These are phyloP conservation scores for Actinidia arguta DNA, from an alignment of 179 eudicot genomes.

Conservation along the genomic window DNA sequence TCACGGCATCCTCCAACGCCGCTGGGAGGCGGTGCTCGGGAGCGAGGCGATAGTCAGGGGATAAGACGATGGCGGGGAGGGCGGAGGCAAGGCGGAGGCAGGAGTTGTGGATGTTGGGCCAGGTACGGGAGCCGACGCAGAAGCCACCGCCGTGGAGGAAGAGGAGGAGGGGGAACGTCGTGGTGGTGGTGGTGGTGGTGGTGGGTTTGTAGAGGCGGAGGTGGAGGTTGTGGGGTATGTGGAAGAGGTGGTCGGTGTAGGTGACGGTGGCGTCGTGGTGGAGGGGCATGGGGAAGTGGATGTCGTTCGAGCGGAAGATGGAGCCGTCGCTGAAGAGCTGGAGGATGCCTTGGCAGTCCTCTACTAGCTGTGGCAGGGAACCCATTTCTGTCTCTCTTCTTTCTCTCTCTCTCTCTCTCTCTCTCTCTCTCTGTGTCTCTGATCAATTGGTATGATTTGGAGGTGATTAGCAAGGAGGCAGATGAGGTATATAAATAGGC, in stretches of 20 bases:
- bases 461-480: not conserved
- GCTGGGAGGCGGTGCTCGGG: conserved; percentile 86
- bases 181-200: not conserved
- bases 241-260: conserved; percentile 59
- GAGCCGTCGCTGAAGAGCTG: conserved; percentile 66
- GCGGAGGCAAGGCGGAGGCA: conserved; percentile 60
- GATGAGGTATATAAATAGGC: conserved; percentile 5
- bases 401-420: conserved; percentile 10
- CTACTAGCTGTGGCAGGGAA: conserved; percentile 49
- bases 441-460: not conserved
- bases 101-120: conserved; percentile 60
- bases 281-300: conserved; percentile 26
- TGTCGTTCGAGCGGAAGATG: conserved; percentile 36
- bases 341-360: conserved; percentile 64
- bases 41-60: conserved; percentile 78
- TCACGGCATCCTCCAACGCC: conserved; percentile 57
- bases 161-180: conserved; percentile 44
- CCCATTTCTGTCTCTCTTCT: conserved; percentile 30
- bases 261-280: conserved; percentile 37
- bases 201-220: conserved; percentile 65
- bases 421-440: not conserved
- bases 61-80: conserved; percentile 58
- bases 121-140: conserved; percentile 64
- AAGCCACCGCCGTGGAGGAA: conserved; percentile 83
- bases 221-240: conserved; percentile 40